Evolutionary conservation across 495 filamentous ascomycete species (phyloP).

Genomic region (Endocarpon pusillum): DNA sequence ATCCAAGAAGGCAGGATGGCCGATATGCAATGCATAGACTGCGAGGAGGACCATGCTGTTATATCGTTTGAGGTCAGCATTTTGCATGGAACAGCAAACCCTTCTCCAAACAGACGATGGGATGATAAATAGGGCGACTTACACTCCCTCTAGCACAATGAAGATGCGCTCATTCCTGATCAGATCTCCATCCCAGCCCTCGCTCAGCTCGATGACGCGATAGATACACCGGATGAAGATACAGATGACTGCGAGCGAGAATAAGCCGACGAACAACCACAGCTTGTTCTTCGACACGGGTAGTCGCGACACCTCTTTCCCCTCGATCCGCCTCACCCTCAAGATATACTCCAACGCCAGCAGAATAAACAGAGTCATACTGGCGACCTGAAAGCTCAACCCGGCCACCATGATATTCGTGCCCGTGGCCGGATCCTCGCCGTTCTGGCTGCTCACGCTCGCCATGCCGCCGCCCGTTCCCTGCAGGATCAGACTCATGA

Average conservation of each 20-base stretch:
- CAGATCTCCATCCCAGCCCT: slow-evolving; percentile 25
- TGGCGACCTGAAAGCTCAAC: slow-evolving; percentile 28
- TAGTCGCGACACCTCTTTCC: slow-evolving; percentile 6
- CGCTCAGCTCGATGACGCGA: slow-evolving; percentile 30
- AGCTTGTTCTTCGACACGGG: slow-evolving; percentile 16
- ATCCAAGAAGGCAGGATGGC: no score
- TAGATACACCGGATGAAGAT: slow-evolving; percentile 32
- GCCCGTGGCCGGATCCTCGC: slow-evolving; percentile 19
- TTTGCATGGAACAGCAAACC: neutral
- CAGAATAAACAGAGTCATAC: slow-evolving; percentile 28
- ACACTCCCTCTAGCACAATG: slow-evolving; percentile 32
- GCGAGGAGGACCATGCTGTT: neutral
- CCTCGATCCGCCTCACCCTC: slow-evolving; percentile 12
- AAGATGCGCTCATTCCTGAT: slow-evolving; percentile 30
- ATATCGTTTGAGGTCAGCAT: neutral
- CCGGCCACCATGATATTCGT: slow-evolving; percentile 22
- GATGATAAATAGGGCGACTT: slow-evolving; percentile 11
- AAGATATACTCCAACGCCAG: slow-evolving; percentile 24
- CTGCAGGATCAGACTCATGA: slow-evolving; percentile 33
- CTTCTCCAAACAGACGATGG: neutral
- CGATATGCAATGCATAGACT: neutral
- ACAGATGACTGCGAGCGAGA: slow-evolving; percentile 24
- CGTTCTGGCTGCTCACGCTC: slow-evolving; percentile 11
- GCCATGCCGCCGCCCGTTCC: slow-evolving; percentile 30
- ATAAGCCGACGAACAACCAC: slow-evolving; percentile 25